Evolutionary conservation across 306 rosid genomes (phyloP), one percentile per base, ranked within the genome.

Genomic region (Quercus wislizeni): DNA sequence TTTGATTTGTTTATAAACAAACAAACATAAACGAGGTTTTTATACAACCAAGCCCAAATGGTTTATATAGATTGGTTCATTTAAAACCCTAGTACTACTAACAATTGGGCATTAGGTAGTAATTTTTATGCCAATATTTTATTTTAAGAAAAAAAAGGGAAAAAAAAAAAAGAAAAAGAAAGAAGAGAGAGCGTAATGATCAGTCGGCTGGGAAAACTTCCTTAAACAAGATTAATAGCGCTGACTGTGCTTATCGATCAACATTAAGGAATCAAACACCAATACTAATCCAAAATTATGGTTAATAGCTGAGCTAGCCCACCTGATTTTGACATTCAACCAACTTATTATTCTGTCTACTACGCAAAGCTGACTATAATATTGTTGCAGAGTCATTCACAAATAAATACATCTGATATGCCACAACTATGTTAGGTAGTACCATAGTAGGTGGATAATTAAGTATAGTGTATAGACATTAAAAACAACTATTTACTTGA

Each of bases 321-420:
- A 69, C 80, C 8, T 75, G 80, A 81, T 75, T 21, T 69, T 57
- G 73, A 81, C 49, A 52, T 75, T 69, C 73, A 46, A 81, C 84
- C 80, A 43, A 81, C 80, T 61, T n/a, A 77, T 67, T 49, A 43
- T 14, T 68, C 55, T 69, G 9, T 41, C 73, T 14, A 33, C 73
- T 35, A 19, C 20, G 41, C 18, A 35, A 68, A 12, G 17, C 54
- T 49, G 25, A 2, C 12, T 33, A 9, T n/a, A n/a, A n/a, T n/a
- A n/a, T 41, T 41, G 27, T 59, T 59, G 52, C 25, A 19, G 51
- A 33, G 1, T 35, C 52, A 6, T 35, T 68, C 46, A 30, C 15
- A 35, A 9, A 68, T 35, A 46, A 18, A 8, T 15, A 33, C 51
- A 67, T 67, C 46, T 6, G 10, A 28, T 8, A 38, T 38, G 25